Evolutionary conservation across 2,329 filamentous ascomycete genomes (phyloP), one percentile per base, ranked within the genome.

Genomic region (Nemania serpens): DNA sequence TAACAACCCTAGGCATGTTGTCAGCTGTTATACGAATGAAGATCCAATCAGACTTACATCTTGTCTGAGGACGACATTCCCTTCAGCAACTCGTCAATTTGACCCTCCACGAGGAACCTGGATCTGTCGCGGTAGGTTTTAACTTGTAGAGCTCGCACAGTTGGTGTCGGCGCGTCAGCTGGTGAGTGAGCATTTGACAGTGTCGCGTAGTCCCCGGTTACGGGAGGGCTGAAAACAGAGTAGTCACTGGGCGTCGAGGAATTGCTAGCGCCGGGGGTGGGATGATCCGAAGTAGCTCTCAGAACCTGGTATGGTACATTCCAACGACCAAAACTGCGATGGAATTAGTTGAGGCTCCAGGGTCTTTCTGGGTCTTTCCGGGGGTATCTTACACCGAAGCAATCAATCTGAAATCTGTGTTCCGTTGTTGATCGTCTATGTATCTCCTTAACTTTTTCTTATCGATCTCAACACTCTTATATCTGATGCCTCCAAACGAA

Each of bases 401-500:
- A 25, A 12, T 22, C 36, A 52, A 22, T 17, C 2, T 29, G 25
- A 29, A 29, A 7, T 29, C 25, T 29, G 25, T 29, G 25, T 29
- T 15, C 18, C 43, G 37, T 7, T 11, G 2, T 10, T 46, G 12
- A n/a, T 39, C 42, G 5, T 71, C 71, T 34, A 71, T 41, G 54
- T 72, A 50, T 43, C 72, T 63, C 36, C 69, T 59, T 1, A 75
- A 61, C 53, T 69, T 72, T 15, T 67, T 66, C 36, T 64, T 52
- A 22, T 73, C 71, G 39, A 74, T 64, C 4, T 61, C 25, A 45
- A 67, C 61, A 18, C 70, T 71, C 42, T 73, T 64, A 36, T 68
- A 68, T n/a, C 55, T 61, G 13, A 72, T 55, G 12, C 20, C 59
- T 17, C 46, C 36, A 13, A 11, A 62, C 65, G 22, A 52, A 15